phyloP scores from a whole-genome alignment of 768 basidiomycete genomes.

The Tulasnella sp. region DNA sequence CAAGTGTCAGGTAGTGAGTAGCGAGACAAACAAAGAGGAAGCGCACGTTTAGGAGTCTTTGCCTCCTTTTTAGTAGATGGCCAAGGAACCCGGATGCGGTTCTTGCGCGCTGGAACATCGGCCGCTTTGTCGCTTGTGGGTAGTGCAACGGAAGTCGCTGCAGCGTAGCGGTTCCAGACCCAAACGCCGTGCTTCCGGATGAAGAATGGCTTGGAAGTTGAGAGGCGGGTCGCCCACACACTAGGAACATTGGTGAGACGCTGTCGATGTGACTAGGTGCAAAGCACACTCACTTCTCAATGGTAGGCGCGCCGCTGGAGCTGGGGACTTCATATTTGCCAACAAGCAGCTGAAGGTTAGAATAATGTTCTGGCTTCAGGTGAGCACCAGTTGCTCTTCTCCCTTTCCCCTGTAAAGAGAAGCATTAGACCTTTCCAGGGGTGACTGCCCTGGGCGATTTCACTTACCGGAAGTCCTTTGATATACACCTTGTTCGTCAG shows the following conservation, averaged over 20 bases:
- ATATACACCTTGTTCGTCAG: slow-evolving; percentile 64
- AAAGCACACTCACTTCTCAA: slow-evolving; percentile 33
- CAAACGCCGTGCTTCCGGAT: slow-evolving; percentile 51
- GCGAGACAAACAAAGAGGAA: background rate
- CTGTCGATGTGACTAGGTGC: background rate
- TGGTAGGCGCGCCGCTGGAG: slow-evolving; percentile 9
- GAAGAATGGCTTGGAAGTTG: slow-evolving; percentile 59
- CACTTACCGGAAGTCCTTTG: slow-evolving; percentile 45
- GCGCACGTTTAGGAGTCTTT: slow-evolving; percentile 21
- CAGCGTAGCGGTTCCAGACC: slow-evolving; percentile 70
- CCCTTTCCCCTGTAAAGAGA: slow-evolving; percentile 31
- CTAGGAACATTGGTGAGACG: slow-evolving; percentile 39
- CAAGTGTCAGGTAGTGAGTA: slow-evolving; percentile 25
- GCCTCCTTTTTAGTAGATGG: slow-evolving; percentile 41
- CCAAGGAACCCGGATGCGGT: slow-evolving; percentile 60
- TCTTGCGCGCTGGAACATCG: slow-evolving; percentile 40
- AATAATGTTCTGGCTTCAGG: slow-evolving; percentile 63
- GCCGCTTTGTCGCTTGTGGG: slow-evolving; percentile 37
- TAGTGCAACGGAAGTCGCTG: slow-evolving; percentile 52
- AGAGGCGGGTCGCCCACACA: slow-evolving; percentile 71
- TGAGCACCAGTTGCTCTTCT: slow-evolving; percentile 35
- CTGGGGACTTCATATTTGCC: slow-evolving; percentile 60
- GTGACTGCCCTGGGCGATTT: slow-evolving; percentile 32
- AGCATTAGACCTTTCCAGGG: background rate
- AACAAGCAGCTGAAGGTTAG: slow-evolving; percentile 72